Evolutionary conservation across 2,329 filamentous ascomycete genomes (phyloP), one percentile per base, ranked within the genome.

Genomic region (Verticillium tricorpus): DNA sequence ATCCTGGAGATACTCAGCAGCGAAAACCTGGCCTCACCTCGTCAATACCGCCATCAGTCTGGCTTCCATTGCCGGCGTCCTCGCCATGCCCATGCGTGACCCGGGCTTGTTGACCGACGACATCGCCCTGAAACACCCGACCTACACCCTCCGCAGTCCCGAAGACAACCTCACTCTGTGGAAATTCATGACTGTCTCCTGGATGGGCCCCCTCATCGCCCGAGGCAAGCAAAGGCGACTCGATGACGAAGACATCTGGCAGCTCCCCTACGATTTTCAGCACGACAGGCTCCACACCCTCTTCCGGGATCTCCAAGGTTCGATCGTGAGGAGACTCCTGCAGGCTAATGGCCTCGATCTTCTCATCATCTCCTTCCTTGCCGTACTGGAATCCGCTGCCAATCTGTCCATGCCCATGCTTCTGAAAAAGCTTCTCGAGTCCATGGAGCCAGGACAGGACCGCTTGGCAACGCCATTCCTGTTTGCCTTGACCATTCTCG

Each of bases 101-200:
- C 84, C 86, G 0, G 70, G 70, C 1, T 70, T 88, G 4, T 76
- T 82, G 22, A 76, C 71, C 3, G 73, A 81, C 9, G 83, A 82
- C 1, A 91, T 93, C 61, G 86, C 87, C 59, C 74, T 77, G 1
- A 77, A 80, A 19, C 65, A 74, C 5, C 86, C 90, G 1, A 87
- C 82, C 0, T 80, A 76, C 2, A 73, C 80, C 2, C 76, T 90
- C n/a, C 88, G 92, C 60, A 86, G 83, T 40, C 81, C 93, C 0
- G 93, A 97, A 72, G 93, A 97, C 67, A 87, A 90, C 65, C 73
- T 96, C 28, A 90, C 83, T 0, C 78, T 93, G 1, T 93, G 91
- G 84, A 90, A 93, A 67, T 97, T 92, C 76, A 90, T 94, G 85
- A 89, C 86, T 6, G 89, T 96, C 32, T 90, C 86, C 0, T 97